Base-by-base conservation (phyloP, 2,329 filamentous ascomycete species). In the Cercospora sp. region DNA sequence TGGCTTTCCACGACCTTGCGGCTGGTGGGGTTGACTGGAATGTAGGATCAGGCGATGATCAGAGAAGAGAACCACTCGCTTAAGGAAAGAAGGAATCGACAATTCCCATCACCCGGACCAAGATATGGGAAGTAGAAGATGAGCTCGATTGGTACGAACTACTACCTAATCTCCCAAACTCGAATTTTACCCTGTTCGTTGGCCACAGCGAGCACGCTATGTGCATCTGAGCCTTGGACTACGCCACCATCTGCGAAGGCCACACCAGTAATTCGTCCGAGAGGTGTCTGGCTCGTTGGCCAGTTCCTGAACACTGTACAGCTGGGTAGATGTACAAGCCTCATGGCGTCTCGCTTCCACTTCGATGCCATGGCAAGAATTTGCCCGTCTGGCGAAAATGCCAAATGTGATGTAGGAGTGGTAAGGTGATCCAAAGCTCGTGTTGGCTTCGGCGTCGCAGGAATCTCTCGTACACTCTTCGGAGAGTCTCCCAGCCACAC, bases 281-380 rank as follows among this genome's bases (percentile, higher is more conserved):
- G 81, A 0, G 94, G 93, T 66, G 95, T 99, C 78, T 91, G 90
- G 71, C 89, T 88, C 64, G 94, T 99, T 26, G 95, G 95, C 95
- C 95, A 99, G 80, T 99, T 99, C 75, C 90, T 89, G 84, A 95
- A 99, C 20, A 98, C 92, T 1, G 93, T 97, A 79, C 93, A 97
- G 73, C 88, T 94, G 0, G 94, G 94, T 73, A 99, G 82, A 80
- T 99, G 95, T 33, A 94, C 93, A 72, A 99, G 82, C 75, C 91
- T 86, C 78, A 99, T 82, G 0, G 94, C 92, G 80, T 97, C 93
- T 78, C 90, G 90, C 85, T 97, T 97, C 86, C 91, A 91, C 70
- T 87, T 87, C 80, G 92, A 96, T 48, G 89, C 91, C 83, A 98
- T 93, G 0, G 89, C 92, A 73, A 99, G 82, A 61, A 98, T 82